phyloP scores from a whole-genome alignment of 1,284 basidiomycete species.

The Cystobasidium pallidum region DNA sequence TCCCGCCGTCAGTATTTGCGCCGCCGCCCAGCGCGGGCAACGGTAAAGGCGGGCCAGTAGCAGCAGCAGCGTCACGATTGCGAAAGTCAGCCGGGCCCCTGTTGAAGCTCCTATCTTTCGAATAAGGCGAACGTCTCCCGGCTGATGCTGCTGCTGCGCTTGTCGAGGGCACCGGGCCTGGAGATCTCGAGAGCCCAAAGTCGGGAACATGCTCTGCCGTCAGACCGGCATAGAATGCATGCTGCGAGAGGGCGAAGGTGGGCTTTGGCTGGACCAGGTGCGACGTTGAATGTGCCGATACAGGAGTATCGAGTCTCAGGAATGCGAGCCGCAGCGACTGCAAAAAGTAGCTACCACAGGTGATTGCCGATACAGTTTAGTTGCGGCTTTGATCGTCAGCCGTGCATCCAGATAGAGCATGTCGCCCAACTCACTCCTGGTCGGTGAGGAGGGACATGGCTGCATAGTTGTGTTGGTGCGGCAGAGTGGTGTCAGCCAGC shows the following conservation, averaged over 20 bases:
- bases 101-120: slow-evolving; percentile 7
- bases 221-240: slow-evolving; percentile 38
- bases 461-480: not conserved
- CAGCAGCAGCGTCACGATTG: slow-evolving; percentile 6
- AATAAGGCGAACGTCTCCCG: slow-evolving; percentile 18
- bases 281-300: slow-evolving; percentile 26
- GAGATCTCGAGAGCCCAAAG: slow-evolving; percentile 31
- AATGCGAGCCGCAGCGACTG: slow-evolving; percentile 43
- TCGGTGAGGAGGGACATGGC: slow-evolving; percentile 42
- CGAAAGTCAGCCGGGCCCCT: not conserved
- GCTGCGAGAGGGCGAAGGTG: slow-evolving; percentile 29
- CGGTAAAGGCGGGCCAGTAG: slow-evolving; percentile 8
- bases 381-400: slow-evolving; percentile 14
- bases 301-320: slow-evolving; percentile 31
- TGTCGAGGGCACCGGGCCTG: slow-evolving; percentile 36
- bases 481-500: slow-evolving; percentile 7
- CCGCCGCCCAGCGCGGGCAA: slow-evolving; percentile 5
- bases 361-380: too few species aligned
- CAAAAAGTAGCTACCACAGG: slow-evolving; percentile 39
- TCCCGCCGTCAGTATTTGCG: too few species aligned
- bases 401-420: not conserved
- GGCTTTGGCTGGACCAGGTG: slow-evolving; percentile 40
- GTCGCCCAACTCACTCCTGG: slow-evolving; percentile 19
- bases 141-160: slow-evolving; percentile 16
- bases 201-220: slow-evolving; percentile 28